Conservation (phyloP, 495 filamentous ascomycete genomes). For the Penicillium cinerascens region DNA sequence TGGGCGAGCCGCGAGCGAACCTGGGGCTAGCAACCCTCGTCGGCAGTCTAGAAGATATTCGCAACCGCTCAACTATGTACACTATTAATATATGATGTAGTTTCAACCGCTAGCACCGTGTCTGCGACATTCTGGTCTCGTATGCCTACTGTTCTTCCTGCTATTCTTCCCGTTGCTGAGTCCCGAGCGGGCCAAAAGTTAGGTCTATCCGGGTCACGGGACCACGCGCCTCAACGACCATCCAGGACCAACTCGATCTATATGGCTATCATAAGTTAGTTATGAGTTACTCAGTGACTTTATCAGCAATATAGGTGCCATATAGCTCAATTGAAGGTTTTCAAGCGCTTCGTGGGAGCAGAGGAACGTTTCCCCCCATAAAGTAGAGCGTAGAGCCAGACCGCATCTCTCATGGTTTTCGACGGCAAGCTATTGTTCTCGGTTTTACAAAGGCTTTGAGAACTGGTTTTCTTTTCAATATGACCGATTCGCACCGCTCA, state of each 20-base stretch:
- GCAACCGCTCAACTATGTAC: no score
- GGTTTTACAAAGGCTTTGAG: no score
- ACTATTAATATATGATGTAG: neutral
- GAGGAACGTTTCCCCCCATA: no score
- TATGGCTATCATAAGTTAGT: neutral
- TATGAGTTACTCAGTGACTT: neutral
- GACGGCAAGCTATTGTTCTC: no score
- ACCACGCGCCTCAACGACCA: neutral
- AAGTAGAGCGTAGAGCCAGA: no score
- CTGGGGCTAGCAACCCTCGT: no score
- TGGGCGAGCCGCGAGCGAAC: no score
- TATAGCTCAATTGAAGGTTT: neutral
- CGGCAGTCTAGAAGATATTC: no score
- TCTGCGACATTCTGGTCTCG: neutral
- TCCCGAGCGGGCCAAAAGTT: neutral
- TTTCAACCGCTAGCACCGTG: neutral
- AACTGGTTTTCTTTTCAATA: no score
- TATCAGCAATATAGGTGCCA: neutral
- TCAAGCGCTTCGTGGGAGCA: neutral
- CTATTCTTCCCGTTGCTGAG: neutral
- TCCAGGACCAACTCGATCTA: neutral
- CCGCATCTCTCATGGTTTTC: no score
- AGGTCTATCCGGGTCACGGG: neutral
- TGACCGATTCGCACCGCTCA: no score
- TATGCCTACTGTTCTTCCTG: neutral